These are phyloP conservation scores for Syncephalastrum racemosum DNA, from an alignment of 371 early-diverging fungal species.

Conservation along the genomic window DNA sequence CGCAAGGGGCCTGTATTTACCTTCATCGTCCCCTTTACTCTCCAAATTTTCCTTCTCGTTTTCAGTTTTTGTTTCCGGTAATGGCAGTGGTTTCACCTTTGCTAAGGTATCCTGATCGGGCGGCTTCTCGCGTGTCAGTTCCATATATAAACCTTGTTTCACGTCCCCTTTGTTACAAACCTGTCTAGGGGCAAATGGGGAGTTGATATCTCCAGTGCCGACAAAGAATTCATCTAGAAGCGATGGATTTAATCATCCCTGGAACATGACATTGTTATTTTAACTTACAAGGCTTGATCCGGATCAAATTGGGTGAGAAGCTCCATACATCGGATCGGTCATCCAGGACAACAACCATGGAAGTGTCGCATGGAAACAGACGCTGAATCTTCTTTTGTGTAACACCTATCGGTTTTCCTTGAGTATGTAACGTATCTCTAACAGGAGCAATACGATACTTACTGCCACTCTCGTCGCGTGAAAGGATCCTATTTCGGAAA, in stretches of 20 bases:
- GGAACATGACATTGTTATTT: not conserved
- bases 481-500: constrained; percentile 93
- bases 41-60: not conserved
- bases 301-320: constrained; percentile 86
- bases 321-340: constrained; percentile 99
- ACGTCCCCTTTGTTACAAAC: constrained; percentile 9
- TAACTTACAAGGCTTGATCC: constrained; percentile 84
- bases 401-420: constrained; percentile 49
- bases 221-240: constrained; percentile 84
- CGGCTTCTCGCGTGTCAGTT: too few relatives aligned
- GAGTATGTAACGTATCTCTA: not conserved
- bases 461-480: constrained; percentile 95
- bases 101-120: not conserved
- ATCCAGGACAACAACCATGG: constrained; percentile 98
- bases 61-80: constrained; percentile 4
- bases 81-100: not conserved
- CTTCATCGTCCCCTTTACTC: not conserved
- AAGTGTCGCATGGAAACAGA: constrained; percentile 94
- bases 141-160: too few relatives aligned
- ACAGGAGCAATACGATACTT: constrained; percentile 16
- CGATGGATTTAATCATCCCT: not conserved
- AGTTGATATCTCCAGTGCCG: constrained; percentile 96
- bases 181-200: constrained; percentile 51
- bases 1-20: constrained; percentile 1
- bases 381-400: constrained; percentile 86